Evolutionary conservation across 805 yeast species (phyloP), one percentile per base, ranked within the genome.

Genomic region (Candida dendrica): DNA sequence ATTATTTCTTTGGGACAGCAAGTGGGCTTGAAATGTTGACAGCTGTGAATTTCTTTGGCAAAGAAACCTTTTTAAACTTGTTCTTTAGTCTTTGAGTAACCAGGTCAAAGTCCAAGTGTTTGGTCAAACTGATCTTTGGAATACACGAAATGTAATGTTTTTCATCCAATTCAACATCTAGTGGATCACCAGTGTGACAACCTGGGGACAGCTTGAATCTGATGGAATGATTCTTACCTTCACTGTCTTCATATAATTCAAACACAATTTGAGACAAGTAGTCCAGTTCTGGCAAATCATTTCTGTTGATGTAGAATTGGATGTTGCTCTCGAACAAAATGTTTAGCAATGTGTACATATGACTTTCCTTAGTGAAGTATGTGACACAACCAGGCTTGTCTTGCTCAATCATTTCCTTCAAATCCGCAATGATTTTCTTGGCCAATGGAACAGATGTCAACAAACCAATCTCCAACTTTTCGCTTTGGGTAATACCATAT

Each of bases 81-180:
- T 84, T 78, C 59, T 79, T 79, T 52, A 93, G 72, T 55, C 83
- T 84, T 53, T 84, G 91, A 24, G 83, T 75, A 19, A 93, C 91
- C 54, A 87, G 75, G 56, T 88, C 95, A 74, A 88, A 77, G 59
- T 93, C 98, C 60, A 93, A 70, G 63, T 93, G 97, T 59, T 95
- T 79, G 1, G 98, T 93, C 53, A 93, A 71, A 43, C 87, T 81
- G 42, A 89, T 79, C 55, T 93, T 79, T 37, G 97, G 95, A 52
- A 93, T 93, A 58, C 97, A 91, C 20, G 96, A 90, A 48, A 93
- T 93, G 64, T 93, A 91, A 64, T 93, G 99, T 59, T 88, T 90
- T 37, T 88, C 91, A 64, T 93, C 98, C 37, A 93, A 71, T 62
- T 91, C 96, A 37, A 95, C 95, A 64, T 93, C 99, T 49, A 93